These are phyloP conservation scores for Aegilops umbellulata DNA, from an alignment of 176 grass and related monocot genomes.

Conservation along the genomic window DNA sequence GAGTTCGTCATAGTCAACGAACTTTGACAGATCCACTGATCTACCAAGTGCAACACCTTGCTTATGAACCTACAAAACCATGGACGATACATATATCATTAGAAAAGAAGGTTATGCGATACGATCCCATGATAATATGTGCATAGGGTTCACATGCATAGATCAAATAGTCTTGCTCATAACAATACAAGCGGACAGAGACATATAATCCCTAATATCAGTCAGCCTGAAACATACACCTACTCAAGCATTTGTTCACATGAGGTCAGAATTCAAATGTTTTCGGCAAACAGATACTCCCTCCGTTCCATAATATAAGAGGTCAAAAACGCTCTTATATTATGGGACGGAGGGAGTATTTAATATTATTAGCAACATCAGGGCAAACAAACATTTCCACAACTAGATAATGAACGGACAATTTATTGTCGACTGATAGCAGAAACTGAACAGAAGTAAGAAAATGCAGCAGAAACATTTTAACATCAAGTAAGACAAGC, in stretches of 20 bases:
- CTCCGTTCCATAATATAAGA: too few species aligned
- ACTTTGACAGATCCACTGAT: constrained; percentile 92
- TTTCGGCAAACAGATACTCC: too few species aligned
- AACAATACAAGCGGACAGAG: background rate
- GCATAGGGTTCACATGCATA: background rate
- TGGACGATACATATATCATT: background rate
- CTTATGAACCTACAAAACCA: constrained; percentile 80
- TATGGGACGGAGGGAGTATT: too few species aligned
- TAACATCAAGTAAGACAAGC: background rate
- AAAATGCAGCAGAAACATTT: background rate
- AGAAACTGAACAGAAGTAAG: background rate
- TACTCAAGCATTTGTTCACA: background rate
- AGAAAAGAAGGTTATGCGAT: background rate
- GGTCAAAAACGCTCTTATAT: too few species aligned
- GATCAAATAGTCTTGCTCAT: background rate
- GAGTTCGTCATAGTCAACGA: constrained; percentile 62
- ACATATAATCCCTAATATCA: background rate
- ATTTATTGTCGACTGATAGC: background rate
- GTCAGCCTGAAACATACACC: background rate
- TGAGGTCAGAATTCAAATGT: too few species aligned
- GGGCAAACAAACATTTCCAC: background rate
- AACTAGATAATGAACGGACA: background rate
- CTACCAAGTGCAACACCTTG: constrained; percentile 94
- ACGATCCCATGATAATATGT: background rate
- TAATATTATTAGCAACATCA: background rate